Evolutionary conservation across 441 rosid genomes (phyloP), one percentile per base, ranked within the genome.

Genomic region (Caryocar brasiliense): DNA sequence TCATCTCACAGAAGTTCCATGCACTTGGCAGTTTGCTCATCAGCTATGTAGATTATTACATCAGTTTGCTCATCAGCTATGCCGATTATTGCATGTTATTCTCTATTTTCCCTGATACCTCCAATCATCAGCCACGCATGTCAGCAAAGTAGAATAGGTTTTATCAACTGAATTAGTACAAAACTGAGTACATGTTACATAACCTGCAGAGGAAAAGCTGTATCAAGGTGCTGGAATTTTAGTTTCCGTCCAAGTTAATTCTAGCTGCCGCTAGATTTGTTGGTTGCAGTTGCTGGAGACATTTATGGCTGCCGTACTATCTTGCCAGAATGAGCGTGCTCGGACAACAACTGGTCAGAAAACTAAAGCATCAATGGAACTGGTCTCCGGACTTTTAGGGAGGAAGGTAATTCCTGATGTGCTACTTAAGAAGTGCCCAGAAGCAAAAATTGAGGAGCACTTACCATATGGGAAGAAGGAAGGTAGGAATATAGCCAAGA

Each of bases 381-480:
- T n/a, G n/a, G n/a, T n/a, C n/a, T n/a, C n/a, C n/a, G n/a, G n/a
- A n/a, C n/a, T n/a, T n/a, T n/a, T n/a, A n/a, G n/a, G n/a, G n/a
- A n/a, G n/a, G n/a, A n/a, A n/a, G n/a, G n/a, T n/a, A n/a, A n/a
- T n/a, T n/a, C n/a, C n/a, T n/a, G n/a, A n/a, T 5, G 3, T 21
- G 28, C 4, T n/a, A n/a, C 6, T 20, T 21, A 19, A 17, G 32
- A 19, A 20, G 39, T 13, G n/a, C n/a, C n/a, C n/a, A n/a, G n/a
- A 17, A 24, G 1, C 11, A 20, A 9, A 54, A 40, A 27, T 13
- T 2, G 17, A 38, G n/a, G n/a, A 7, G 20, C 26, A 33, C 59
- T 54, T 47, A 54, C 67, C 50, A 13, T n/a, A 3, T 22, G 7
- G 15, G 21, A 4, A 34, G 44, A 47, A 48, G 39, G 40, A n/a